Conservation (phyloP, 169 alveolate genomes). For the Babesia bovis region DNA sequence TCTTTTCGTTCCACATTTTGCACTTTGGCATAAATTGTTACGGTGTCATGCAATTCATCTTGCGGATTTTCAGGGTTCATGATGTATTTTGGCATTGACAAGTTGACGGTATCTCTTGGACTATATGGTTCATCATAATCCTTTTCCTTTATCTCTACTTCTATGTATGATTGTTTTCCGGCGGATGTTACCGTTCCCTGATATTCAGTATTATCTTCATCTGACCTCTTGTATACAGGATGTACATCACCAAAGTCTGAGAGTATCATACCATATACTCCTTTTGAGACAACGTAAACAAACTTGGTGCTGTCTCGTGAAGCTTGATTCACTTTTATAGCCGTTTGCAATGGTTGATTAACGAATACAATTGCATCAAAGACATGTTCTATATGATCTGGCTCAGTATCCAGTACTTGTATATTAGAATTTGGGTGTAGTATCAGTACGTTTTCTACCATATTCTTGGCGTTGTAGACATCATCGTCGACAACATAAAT, state of each 20-base stretch:
- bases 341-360: slow-evolving; percentile 31
- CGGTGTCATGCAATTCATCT: neutral
- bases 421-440: slow-evolving; percentile 44
- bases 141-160: neutral
- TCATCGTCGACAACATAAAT: slow-evolving; percentile 33
- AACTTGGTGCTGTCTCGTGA: slow-evolving; percentile 29
- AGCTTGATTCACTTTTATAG: slow-evolving; percentile 18
- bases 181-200: slow-evolving; percentile 13
- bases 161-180: slow-evolving; percentile 30
- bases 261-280: slow-evolving; percentile 52
- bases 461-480: neutral
- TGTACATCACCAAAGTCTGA: slow-evolving; percentile 57
- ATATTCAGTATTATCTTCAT: slow-evolving; percentile 41
- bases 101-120: slow-evolving; percentile 4
- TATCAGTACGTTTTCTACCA: neutral
- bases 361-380: slow-evolving; percentile 31
- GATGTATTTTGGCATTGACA: slow-evolving; percentile 28
- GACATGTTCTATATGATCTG: neutral
- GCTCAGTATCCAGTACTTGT: slow-evolving; percentile 33
- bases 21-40: slow-evolving; percentile 2
- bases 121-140: neutral
- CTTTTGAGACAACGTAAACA: slow-evolving; percentile 25
- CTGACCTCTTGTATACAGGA: slow-evolving; percentile 37
- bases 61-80: neutral
- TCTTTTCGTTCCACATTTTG: slow-evolving; percentile 8